Evolutionary conservation across 2,329 filamentous ascomycete species (phyloP).

Genomic region (Penicillium brasilianum): DNA sequence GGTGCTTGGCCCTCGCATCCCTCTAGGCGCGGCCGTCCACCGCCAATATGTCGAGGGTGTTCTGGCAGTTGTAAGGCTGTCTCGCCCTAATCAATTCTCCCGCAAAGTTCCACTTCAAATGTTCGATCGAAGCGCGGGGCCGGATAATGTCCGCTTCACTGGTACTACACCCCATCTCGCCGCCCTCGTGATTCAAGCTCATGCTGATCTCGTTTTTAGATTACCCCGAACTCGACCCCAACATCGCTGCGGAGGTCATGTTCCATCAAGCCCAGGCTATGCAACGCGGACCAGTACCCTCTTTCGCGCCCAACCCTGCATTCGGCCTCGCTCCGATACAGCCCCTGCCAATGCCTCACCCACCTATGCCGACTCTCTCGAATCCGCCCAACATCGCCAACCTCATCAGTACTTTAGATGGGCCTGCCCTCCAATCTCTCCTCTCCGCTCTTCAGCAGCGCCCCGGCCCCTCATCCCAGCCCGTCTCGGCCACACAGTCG

Average conservation of each 20-base stretch:
- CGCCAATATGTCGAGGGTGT: constrained; percentile 89
- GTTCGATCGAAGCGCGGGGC: constrained; percentile 79
- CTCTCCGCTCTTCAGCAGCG: constrained; percentile 63
- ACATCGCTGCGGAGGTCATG: constrained; percentile 80
- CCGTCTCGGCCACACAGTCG: constrained; percentile 42
- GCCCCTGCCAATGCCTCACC: constrained; percentile 38
- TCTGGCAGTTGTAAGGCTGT: constrained; percentile 78
- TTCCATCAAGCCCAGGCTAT: constrained; percentile 58
- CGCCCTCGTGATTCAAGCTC: not conserved
- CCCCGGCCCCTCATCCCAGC: constrained; percentile 39
- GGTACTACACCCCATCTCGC: constrained; percentile 42
- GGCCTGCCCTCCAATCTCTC: constrained; percentile 71
- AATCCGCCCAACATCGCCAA: constrained; percentile 62
- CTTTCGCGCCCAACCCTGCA: constrained; percentile 43
- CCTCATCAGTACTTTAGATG: constrained; percentile 71
- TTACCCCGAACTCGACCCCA: constrained; percentile 80
- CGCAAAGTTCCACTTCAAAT: constrained; percentile 81
- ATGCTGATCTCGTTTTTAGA: constrained; percentile 52
- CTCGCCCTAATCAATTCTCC: constrained; percentile 68
- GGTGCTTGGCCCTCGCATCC: constrained; percentile 75
- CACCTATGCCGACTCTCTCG: constrained; percentile 40
- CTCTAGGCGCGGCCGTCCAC: constrained; percentile 78
- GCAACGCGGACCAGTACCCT: constrained; percentile 44
- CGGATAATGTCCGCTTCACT: constrained; percentile 78
- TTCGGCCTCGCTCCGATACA: constrained; percentile 44